A percentile compares a stretch with the other conserved stretches of the same genome.
phyloP scores from a whole-genome alignment of 2,329 filamentous ascomycete species.

The Pseudogymnoascus pannorum region DNA sequence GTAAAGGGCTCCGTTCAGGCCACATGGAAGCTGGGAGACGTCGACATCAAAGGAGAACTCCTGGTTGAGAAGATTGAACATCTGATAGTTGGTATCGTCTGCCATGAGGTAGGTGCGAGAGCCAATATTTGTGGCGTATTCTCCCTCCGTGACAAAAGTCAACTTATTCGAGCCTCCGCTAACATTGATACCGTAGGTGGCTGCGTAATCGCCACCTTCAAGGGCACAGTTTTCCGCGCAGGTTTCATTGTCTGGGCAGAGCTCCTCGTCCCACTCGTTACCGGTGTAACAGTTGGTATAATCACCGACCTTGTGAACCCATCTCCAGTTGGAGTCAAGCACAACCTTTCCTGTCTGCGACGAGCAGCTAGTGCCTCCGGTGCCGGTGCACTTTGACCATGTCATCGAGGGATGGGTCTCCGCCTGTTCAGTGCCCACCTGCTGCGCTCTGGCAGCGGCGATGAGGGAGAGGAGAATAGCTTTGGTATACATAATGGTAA shows the following conservation, averaged over 20 bases:
- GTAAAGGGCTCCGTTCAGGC: slow-evolving; percentile 66
- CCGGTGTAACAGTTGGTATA: slow-evolving; percentile 36
- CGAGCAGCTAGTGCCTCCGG: slow-evolving; percentile 35
- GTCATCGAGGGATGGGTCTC: slow-evolving; percentile 46
- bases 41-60: slow-evolving; percentile 70
- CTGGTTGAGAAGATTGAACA: slow-evolving; percentile 57
- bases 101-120: slow-evolving; percentile 59
- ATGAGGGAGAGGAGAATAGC: slow-evolving; percentile 29
- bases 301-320: slow-evolving; percentile 42
- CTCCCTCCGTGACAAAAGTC: slow-evolving; percentile 48
- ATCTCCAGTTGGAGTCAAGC: slow-evolving; percentile 52
- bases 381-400: slow-evolving; percentile 42
- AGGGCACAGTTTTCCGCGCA: slow-evolving; percentile 45
- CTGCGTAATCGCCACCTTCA: slow-evolving; percentile 45
- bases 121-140: slow-evolving; percentile 38
- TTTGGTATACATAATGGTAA: slow-evolving; percentile 4
- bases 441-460: slow-evolving; percentile 39
- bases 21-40: slow-evolving; percentile 59
- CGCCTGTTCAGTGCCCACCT: slow-evolving; percentile 37
- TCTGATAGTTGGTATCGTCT: slow-evolving; percentile 53
- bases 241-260: slow-evolving; percentile 36
- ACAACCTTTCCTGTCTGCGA: slow-evolving; percentile 41
- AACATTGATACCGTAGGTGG: slow-evolving; percentile 48
- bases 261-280: slow-evolving; percentile 35
- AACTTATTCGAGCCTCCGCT: slow-evolving; percentile 45